Percentiles rank a stretch among this genome's conserved stretches.
phyloP scores from a whole-genome alignment of 345 rosid species.

The Camelina sativa region DNA sequence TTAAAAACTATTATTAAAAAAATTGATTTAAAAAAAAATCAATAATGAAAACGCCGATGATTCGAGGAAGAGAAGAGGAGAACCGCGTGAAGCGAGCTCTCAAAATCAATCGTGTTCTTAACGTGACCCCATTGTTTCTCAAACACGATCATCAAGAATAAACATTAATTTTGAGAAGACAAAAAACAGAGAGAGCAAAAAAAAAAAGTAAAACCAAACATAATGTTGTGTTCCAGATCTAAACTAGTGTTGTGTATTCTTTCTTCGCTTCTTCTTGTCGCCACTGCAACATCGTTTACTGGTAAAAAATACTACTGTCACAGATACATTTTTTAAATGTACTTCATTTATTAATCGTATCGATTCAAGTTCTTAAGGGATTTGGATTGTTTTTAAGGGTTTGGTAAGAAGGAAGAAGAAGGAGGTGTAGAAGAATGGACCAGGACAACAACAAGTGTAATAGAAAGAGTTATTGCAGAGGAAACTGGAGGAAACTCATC shows the following conservation, averaged over 20 bases:
- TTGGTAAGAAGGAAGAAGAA: conserved; percentile 39
- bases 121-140: conserved; percentile 25
- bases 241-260: conserved; percentile 34
- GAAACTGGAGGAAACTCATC: conserved; percentile 51
- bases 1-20: background rate
- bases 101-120: conserved; percentile 27
- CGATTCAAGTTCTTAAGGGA: conserved; percentile 10
- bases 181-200: background rate
- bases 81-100: conserved; percentile 38
- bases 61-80: conserved; percentile 33
- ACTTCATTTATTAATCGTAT: background rate
- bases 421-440: conserved; percentile 46
- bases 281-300: conserved; percentile 38
- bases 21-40: background rate
- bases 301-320: conserved; percentile 33
- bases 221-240: conserved; percentile 47
- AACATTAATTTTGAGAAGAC: background rate
- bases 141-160: conserved; percentile 3
- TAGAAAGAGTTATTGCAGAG: conserved; percentile 64
- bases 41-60: background rate
- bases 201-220: background rate
- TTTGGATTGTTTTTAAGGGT: conserved; percentile 28
- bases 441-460: conserved; percentile 34
- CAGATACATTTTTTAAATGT: background rate
- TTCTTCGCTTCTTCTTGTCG: conserved; percentile 42